Base-by-base conservation (phyloP, 2,329 filamentous ascomycete species). In the Apiospora hydei region DNA sequence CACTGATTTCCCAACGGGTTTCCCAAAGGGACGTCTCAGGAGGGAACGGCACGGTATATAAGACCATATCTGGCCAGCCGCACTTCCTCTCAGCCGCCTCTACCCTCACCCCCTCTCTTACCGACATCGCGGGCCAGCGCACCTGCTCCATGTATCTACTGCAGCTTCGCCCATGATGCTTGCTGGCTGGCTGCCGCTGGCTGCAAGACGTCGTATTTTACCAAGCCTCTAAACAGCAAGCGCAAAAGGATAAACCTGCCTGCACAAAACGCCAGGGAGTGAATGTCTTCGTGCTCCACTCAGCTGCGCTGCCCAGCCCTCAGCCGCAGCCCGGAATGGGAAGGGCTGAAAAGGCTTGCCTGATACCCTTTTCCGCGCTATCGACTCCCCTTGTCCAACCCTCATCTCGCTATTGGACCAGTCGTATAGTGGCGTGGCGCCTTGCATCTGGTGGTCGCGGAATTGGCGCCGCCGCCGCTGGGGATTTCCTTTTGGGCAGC, bases 371-470 rank as follows among this genome's bases (percentile, higher is more conserved):
- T 64, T 64, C 21, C 57, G 57, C 57, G 34, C 57, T 64, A 64
- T 64, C 57, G 57, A 64, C 21, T 64, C 57, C 57, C 57, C 57
- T 64, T 64, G 57, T 41, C 34, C 57, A 41, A 41, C 57, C 57
- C 57, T 64, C 57, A 41, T 64, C 21, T 64, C 34, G 57, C 30
- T 38, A 64, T 64, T 64, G 57, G 57, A 21, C 57, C 30, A 41
- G 34, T 64, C 57, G 57, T 21, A 64, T n/a, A 11, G n/a, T 13
- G 18, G 34, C 21, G 57, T 64, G 57, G 57, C 57, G 57, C 57
- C 41, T 64, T 41, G 34, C 57, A 24, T 64, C 13, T n/a, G 57
- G 4, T 6, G 3, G 57, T n/a, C 18, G 57, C 57, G 57, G 57
- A 64, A 64, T 64, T 64, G 57, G 34, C 57, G 57, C 57, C 57